Percentiles rank a stretch among this genome's conserved stretches.
Conservation (phyloP, 805 yeast genomes). For the Monosporozyma unispora region DNA sequence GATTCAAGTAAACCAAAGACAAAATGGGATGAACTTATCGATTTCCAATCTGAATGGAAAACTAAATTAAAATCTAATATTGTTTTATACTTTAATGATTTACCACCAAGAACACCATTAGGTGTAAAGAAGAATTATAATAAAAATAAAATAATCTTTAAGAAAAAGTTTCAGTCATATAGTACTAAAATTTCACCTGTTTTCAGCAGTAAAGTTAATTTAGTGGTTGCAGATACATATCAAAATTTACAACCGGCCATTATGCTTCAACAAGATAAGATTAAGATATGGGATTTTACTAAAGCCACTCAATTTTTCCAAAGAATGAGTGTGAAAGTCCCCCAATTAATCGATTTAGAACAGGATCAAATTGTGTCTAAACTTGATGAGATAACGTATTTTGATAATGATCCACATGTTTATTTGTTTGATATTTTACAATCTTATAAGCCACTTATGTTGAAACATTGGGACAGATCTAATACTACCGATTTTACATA, state of each 20-base stretch:
- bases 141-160: slow-evolving; percentile 5
- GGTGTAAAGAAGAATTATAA: slow-evolving; percentile 1
- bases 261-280: neutral
- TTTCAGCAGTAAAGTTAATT: slow-evolving; percentile 53
- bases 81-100: slow-evolving; percentile 50
- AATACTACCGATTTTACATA: slow-evolving; percentile 30
- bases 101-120: slow-evolving; percentile 3
- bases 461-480: slow-evolving; percentile 61
- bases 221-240: slow-evolving; percentile 47
- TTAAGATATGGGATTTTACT: slow-evolving; percentile 76
- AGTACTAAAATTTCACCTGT: slow-evolving; percentile 52
- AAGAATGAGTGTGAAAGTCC: slow-evolving; percentile 40
- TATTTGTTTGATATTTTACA: slow-evolving; percentile 72
- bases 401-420: slow-evolving; percentile 37
- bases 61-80: slow-evolving; percentile 43
- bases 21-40: slow-evolving; percentile 29
- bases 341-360: slow-evolving; percentile 5
- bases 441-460: slow-evolving; percentile 64
- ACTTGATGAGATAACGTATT: slow-evolving; percentile 3
- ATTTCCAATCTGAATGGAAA: slow-evolving; percentile 59
- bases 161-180: slow-evolving; percentile 27
- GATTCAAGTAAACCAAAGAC: slow-evolving; percentile 4
- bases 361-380: neutral
- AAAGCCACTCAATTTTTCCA: slow-evolving; percentile 70
- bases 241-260: neutral